Conservation (phyloP, 257 asterid species). For the Leonotis leonurus region DNA sequence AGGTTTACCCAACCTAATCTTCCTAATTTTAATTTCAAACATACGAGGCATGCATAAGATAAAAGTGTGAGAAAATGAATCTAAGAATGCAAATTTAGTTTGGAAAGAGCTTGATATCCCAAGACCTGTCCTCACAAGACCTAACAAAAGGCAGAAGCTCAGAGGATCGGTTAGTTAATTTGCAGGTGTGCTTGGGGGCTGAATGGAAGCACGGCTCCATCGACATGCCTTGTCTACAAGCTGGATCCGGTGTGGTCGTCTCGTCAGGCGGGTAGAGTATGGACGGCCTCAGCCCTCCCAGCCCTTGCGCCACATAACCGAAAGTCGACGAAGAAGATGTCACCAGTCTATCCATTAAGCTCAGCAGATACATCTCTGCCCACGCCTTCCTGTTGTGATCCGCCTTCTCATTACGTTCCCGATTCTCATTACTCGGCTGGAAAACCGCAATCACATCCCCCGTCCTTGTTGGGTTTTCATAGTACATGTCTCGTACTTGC, state of each 20-base stretch:
- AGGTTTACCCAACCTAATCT: no score
- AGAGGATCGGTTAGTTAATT: no score
- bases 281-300: conserved; percentile 76
- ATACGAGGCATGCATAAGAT: no score
- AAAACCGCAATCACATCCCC: conserved; percentile 53
- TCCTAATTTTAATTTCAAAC: no score
- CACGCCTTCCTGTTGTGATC: conserved; percentile 57
- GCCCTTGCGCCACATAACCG: conserved; percentile 83
- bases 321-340: conserved; percentile 74
- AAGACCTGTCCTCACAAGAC: conserved; percentile 65
- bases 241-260: conserved; percentile 39
- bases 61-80: no score
- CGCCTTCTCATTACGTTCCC: conserved; percentile 44
- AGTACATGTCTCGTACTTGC: not conserved
- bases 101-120: conserved; percentile 52
- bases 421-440: conserved; percentile 74
- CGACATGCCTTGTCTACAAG: conserved; percentile 48
- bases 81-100: no score
- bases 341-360: conserved; percentile 61
- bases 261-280: conserved; percentile 51
- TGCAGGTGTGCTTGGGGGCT: conserved; percentile 59
- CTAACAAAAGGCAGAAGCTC: conserved; percentile 55
- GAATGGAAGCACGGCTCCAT: conserved; percentile 75
- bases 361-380: conserved; percentile 76
- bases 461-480: not conserved